Percentiles rank a stretch among this genome's conserved stretches.
These are phyloP conservation scores for Dryas drummondii DNA, from an alignment of 306 rosid genomes.

Conservation along the genomic window DNA sequence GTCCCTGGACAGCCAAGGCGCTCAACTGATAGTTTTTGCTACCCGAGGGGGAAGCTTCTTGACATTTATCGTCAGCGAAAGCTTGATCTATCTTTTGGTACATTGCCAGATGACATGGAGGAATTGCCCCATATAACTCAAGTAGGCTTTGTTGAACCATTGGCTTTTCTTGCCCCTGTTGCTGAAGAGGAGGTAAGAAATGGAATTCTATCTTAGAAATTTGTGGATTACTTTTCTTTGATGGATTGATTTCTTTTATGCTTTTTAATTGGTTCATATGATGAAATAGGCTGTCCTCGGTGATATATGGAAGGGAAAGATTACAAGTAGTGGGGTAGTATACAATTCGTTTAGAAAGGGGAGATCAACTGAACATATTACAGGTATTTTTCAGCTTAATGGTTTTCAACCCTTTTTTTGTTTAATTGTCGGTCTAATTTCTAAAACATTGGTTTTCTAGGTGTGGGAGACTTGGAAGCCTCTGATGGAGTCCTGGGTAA, in stretches of 20 bases:
- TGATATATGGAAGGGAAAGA: constrained; percentile 54
- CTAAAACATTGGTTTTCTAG: constrained; percentile 18
- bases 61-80: constrained; percentile 52
- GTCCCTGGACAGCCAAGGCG: constrained; percentile 38
- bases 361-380: constrained; percentile 33
- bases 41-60: constrained; percentile 64
- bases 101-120: constrained; percentile 48
- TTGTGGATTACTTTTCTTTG: constrained; percentile 3
- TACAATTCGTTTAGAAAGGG: constrained; percentile 38
- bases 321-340: constrained; percentile 45
- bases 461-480: constrained; percentile 34
- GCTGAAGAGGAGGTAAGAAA: constrained; percentile 48
- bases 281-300: constrained; percentile 39
- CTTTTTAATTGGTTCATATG: constrained; percentile 3
- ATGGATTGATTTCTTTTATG: constrained; percentile 2
- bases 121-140: constrained; percentile 38
- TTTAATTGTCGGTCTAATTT: background rate
- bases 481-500: constrained; percentile 29
- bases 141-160: constrained; percentile 39
- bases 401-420: background rate
- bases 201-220: background rate
- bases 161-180: constrained; percentile 59
- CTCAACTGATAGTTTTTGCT: constrained; percentile 38
- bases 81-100: constrained; percentile 32
- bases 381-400: constrained; percentile 33